Evolutionary conservation across 2,329 filamentous ascomycete species (phyloP), one percentile per base, ranked within the genome.

Genomic region (Hypoxylon rubiginosum): DNA sequence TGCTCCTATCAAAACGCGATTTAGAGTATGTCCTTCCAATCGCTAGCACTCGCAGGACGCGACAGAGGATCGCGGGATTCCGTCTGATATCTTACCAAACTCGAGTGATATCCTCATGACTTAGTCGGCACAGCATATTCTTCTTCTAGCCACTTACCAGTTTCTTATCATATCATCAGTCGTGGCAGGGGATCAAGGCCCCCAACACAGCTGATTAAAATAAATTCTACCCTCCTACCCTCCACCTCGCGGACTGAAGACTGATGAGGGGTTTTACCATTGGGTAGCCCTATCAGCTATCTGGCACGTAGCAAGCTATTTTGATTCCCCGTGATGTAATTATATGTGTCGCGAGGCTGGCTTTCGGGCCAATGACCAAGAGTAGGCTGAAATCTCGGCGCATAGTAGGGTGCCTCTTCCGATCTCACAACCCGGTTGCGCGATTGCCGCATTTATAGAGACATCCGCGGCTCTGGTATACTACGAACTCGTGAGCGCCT

Each of bases 121-220:
- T 54, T 58, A 10, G 43, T 17, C 34, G 21, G 54, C 28, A 52
- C 32, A 57, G 11, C 50, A 19, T 46, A 3, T 43, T 34, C 24
- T 21, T 21, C 9, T 24, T 19, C 28, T 24, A 13, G n/a, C 24
- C 17, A 21, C 30, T 39, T 39, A 46, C 36, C 17, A 3, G 3
- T 28, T 46, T 39, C 19, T 46, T 34, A 48, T 28, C 59, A 52
- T 21, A 50, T 57, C 59, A 57, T 32, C 52, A n/a, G 53, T 17
- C 48, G 15, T 13, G 41, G n/a, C 41, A 43, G 46, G 58, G 61
- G 61, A 58, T 64, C 49, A 4, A 24, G 52, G 13, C 46, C 41
- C 10, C 3, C 21, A 32, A 24, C 45, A 58, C 48, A 41, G 32
- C 17, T 58, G 30, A 46, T 34, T 53, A 21, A 48, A 48, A 19